Evolutionary conservation across 805 yeast genomes (phyloP), one percentile per base, ranked within the genome.

Genomic region (Nakazawaea holstii): DNA sequence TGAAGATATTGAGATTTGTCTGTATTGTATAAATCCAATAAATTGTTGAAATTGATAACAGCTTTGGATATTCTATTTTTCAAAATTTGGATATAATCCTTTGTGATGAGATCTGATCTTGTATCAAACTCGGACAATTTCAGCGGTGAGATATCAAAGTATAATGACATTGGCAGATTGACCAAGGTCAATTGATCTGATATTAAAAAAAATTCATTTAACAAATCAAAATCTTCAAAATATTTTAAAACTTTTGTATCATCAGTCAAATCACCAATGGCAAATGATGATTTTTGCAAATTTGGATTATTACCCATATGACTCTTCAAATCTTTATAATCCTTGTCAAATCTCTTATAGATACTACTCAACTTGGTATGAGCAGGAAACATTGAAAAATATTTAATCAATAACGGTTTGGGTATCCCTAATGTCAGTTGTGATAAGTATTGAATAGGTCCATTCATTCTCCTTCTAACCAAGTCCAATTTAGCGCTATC

Each of bases 391-490:
- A 79, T 76, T 8, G 84, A 73, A 55, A 84, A 76, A 55, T 83
- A 80, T 42, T 74, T 76, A 2, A 77, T 73, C 78, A 94, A 79
- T n/a, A 87, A 66, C 20, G 76, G 74, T 51, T 78, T 82, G 1
- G 90, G 81, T 1, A 97, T 97, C 85, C 91, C 84, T n/a, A 87
- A 63, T 9, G 78, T 73, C 0, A 96, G 96, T 36, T 73, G 72
- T 1, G 64, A 55, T 6, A 91, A 62, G 46, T 74, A 72, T 17
- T 72, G 66, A 5, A 82, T 72, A 0, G 82, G 80, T 1, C 74
- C 65, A 0, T 67, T 59, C 67, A 89, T 70, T 27, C 75, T 74
- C 11, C 65, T 57, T 35, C 59, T 62, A 10, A 89, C 69, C 41
- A 66, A 66, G 1, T 58, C 56, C 48, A 84, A 64, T 37, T 77